Evolutionary conservation across 2,329 filamentous ascomycete species (phyloP), one percentile per base, ranked within the genome.

Genomic region (Dothideomycetes sp.): DNA sequence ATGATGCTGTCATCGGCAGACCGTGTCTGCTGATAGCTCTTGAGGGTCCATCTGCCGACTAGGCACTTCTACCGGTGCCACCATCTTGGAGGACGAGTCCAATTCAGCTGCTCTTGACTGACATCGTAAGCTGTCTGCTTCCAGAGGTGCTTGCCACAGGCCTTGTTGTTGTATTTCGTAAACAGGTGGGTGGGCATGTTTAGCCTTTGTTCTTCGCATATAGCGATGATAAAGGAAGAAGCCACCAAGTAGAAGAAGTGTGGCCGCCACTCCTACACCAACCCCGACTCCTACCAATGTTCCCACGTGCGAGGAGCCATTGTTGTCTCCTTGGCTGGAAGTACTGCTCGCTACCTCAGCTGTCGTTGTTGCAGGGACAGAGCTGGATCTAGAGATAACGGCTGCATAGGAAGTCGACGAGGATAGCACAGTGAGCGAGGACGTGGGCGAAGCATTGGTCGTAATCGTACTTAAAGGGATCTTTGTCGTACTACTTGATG

Each of bases 81-180:
- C 18, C 3, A 24, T 29, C n/a, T 12, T 36, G 14, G 19, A 15
- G 5, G 34, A 30, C 4, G 34, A 36, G 7, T 17, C 3, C 34
- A 36, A n/a, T n/a, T n/a, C n/a, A n/a, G n/a, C n/a, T n/a, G n/a
- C 30, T 19, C 34, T 36, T 4, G 34, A 36, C 18, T 19, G 34
- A 4, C 10, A 16, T 22, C 18, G 22, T 24, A 18, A 17, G 14
- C 12, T 4, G 15, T 14, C 16, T 5, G 22, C 5, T 8, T 36
- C 34, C 5, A 12, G 17, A 29, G 19, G 34, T 24, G 27, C 30
- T 12, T 36, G 34, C 34, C 34, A 36, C n/a, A n/a, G n/a, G 7
- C 19, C 34, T 29, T 36, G 34, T 29, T 10, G 15, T 8, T 36
- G 30, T 24, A 36, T 36, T 24, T 36, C 34, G 11, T 29, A 29